These are phyloP conservation scores for Aspergillus melleus DNA, from an alignment of 2,329 filamentous ascomycete species.

Conservation along the genomic window DNA sequence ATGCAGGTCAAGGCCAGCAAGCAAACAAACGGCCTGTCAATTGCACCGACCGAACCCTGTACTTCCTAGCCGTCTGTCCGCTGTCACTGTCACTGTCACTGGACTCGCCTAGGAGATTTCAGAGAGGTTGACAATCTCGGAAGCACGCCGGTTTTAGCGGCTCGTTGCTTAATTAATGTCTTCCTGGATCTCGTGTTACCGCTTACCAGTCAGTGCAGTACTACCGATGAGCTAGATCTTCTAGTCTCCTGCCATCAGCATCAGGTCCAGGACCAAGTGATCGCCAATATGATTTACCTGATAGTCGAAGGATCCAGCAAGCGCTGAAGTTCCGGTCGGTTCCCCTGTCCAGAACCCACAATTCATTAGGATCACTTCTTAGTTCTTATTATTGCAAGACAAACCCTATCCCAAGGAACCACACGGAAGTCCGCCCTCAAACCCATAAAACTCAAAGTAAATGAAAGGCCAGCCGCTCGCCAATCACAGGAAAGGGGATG, in stretches of 20 bases:
- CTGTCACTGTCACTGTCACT: not conserved
- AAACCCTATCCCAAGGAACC: not conserved
- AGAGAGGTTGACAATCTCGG: not conserved
- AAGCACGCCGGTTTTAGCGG: not conserved
- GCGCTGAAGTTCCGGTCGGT: not conserved
- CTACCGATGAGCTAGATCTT: not conserved
- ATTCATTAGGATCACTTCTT: not conserved
- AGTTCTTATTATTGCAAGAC: not conserved
- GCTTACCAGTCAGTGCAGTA: not conserved
- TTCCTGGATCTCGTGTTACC: not conserved
- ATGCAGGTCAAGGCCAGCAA: not conserved
- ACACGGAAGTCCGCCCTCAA: not conserved
- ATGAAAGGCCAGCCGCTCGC: not conserved
- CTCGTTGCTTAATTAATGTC: not conserved
- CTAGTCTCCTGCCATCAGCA: not conserved
- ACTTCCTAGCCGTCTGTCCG: not conserved
- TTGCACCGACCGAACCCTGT: not conserved
- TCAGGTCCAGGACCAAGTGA: not conserved
- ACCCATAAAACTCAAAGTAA: not conserved
- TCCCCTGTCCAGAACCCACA: not conserved
- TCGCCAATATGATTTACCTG: not conserved
- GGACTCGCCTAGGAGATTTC: not conserved
- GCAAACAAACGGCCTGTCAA: not conserved
- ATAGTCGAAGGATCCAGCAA: not conserved
- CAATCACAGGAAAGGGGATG: not conserved